These are phyloP conservation scores for Cyberlindnera euphorbiae DNA, from an alignment of 805 yeast species.

Conservation along the genomic window DNA sequence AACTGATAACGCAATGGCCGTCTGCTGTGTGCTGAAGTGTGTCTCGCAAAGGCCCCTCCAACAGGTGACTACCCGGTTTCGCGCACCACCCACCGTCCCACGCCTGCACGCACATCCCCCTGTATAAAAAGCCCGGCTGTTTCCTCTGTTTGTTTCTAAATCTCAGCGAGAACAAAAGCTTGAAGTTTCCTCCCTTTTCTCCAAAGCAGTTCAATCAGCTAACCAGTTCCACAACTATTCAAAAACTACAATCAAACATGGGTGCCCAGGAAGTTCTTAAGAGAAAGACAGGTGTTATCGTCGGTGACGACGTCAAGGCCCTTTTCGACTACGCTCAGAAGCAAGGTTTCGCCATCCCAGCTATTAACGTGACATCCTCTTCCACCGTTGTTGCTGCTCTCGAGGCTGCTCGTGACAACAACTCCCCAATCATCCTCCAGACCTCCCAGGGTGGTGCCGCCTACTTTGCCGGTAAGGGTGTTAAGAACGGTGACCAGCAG, in stretches of 20 bases:
- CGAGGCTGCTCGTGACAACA: slow-evolving; percentile 94
- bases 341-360: slow-evolving; percentile 94
- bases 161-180: no score
- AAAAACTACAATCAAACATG: slow-evolving; percentile 32
- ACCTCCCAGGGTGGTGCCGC: slow-evolving; percentile 99
- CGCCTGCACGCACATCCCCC: no score
- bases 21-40: no score
- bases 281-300: slow-evolving; percentile 96
- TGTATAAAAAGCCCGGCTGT: no score
- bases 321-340: slow-evolving; percentile 90
- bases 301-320: slow-evolving; percentile 88
- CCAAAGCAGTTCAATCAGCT: no score
- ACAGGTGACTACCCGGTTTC: no score
- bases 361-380: slow-evolving; percentile 96
- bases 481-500: slow-evolving; percentile 83
- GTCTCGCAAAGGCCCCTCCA: no score
- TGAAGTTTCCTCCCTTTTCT: no score
- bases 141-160: no score
- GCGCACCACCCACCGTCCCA: no score
- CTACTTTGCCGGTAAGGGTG: slow-evolving; percentile 99
- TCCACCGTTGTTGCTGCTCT: slow-evolving; percentile 96
- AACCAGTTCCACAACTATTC: neutral
- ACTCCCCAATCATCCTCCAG: slow-evolving; percentile 94
- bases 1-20: no score
- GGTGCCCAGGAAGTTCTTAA: slow-evolving; percentile 70